Conservation (phyloP, 345 rosid species). For the Microthlaspi erraticum region DNA sequence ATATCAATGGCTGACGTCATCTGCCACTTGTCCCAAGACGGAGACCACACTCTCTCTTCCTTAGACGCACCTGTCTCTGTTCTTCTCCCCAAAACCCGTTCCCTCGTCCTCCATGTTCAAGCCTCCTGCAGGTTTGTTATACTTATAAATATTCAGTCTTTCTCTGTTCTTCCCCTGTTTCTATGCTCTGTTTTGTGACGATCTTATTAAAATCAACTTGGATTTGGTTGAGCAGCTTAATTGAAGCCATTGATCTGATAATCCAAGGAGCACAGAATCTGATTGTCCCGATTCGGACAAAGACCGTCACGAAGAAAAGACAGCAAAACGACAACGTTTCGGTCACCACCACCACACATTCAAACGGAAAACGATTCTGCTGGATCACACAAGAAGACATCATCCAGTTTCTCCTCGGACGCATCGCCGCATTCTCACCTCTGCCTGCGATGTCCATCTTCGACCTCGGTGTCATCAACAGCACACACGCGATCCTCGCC, state of each 20-base stretch:
- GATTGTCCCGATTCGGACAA: slow-evolving; percentile 73
- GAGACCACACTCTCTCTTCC: slow-evolving; percentile 56
- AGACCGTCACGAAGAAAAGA: slow-evolving; percentile 51
- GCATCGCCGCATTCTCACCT: slow-evolving; percentile 78
- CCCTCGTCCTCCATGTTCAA: slow-evolving; percentile 63
- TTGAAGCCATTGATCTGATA: slow-evolving; percentile 80
- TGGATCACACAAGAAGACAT: slow-evolving; percentile 95
- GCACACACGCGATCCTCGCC: slow-evolving; percentile 48
- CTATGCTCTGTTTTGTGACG: neutral
- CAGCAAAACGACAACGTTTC: slow-evolving; percentile 34
- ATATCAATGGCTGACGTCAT: slow-evolving; percentile 68
- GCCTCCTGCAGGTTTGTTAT: slow-evolving; percentile 68
- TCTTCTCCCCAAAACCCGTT: slow-evolving; percentile 56
- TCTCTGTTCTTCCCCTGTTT: slow-evolving; percentile 30
- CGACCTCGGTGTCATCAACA: slow-evolving; percentile 61
- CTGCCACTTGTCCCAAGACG: slow-evolving; percentile 58
- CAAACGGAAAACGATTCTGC: slow-evolving; percentile 73
- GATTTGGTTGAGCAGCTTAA: slow-evolving; percentile 55
- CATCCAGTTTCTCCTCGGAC: slow-evolving; percentile 71
- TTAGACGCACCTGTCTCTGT: slow-evolving; percentile 64
- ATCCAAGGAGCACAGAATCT: slow-evolving; percentile 85
- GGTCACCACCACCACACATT: slow-evolving; percentile 50
- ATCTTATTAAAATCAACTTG: neutral
- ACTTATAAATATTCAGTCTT: neutral
- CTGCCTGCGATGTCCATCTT: slow-evolving; percentile 69